phyloP scores from a whole-genome alignment of 176 grass and related monocot genomes.

The Chloris gayana region DNA sequence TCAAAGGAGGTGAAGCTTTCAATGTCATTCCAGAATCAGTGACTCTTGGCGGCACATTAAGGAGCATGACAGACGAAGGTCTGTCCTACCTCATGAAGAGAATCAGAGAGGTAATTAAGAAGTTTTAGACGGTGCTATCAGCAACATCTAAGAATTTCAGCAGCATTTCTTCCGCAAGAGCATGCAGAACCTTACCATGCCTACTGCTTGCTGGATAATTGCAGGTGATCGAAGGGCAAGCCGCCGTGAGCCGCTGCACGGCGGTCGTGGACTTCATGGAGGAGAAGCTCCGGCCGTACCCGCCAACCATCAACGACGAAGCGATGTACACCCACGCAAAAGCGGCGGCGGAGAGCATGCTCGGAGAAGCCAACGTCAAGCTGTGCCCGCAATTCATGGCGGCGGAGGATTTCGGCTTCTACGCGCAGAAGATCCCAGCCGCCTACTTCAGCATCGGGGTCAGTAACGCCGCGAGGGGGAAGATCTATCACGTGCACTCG shows the following conservation, averaged over 20 bases:
- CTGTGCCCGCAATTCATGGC: slow-evolving; percentile 18
- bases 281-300: slow-evolving; percentile 54
- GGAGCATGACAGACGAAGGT: slow-evolving; percentile 68
- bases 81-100: slow-evolving; percentile 47
- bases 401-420: slow-evolving; percentile 81
- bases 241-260: slow-evolving; percentile 51
- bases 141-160: too few relatives aligned
- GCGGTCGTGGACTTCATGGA: slow-evolving; percentile 67
- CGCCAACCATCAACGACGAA: slow-evolving; percentile 60
- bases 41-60: slow-evolving; percentile 70
- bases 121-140: too few relatives aligned
- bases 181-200: neutral
- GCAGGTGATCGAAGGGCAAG: slow-evolving; percentile 63
- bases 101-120: slow-evolving; percentile 66
- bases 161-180: too few relatives aligned
- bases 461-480: neutral
- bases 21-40: slow-evolving; percentile 65
- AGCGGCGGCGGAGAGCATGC: slow-evolving; percentile 48
- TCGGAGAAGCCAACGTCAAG: slow-evolving; percentile 57
- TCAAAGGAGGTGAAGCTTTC: slow-evolving; percentile 66
- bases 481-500: slow-evolving; percentile 43
- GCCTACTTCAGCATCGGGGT: slow-evolving; percentile 57
- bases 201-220: neutral
- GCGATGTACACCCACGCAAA: slow-evolving; percentile 51
- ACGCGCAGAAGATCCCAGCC: slow-evolving; percentile 50